These are phyloP conservation scores for Corynespora cassiicola DNA, from an alignment of 2,329 filamentous ascomycete genomes.

Conservation along the genomic window DNA sequence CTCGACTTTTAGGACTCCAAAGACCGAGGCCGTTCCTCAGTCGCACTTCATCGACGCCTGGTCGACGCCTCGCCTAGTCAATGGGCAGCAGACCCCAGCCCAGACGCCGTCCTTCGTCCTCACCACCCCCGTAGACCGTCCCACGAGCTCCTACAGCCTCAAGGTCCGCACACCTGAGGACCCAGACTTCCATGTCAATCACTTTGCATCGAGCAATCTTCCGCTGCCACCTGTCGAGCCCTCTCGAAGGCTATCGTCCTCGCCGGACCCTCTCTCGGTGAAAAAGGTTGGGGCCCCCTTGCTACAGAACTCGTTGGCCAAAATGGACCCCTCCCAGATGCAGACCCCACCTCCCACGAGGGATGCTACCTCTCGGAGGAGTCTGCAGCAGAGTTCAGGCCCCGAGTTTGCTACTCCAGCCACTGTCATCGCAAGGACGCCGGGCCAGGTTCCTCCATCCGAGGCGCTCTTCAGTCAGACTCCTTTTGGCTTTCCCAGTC, in stretches of 20 bases:
- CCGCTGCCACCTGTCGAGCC: conserved; percentile 67
- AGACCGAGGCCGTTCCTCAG: conserved; percentile 46
- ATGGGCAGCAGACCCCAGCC: conserved; percentile 48
- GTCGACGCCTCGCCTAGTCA: conserved; percentile 51
- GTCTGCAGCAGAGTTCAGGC: conserved; percentile 36
- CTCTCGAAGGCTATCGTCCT: conserved; percentile 65
- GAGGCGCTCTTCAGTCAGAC: conserved; percentile 44
- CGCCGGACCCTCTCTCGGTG: conserved; percentile 53
- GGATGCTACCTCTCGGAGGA: conserved; percentile 59
- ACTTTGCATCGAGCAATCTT: conserved; percentile 63
- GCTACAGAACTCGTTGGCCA: conserved; percentile 20
- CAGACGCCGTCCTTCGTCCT: conserved; percentile 50
- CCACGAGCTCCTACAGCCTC: conserved; percentile 42
- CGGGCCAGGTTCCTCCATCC: conserved; percentile 33
- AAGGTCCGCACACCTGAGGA: conserved; percentile 45
- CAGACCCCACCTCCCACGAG: conserved; percentile 69
- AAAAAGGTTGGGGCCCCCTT: conserved; percentile 14
- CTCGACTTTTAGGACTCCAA: conserved; percentile 52
- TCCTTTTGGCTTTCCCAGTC: conserved; percentile 56
- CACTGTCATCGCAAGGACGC: conserved; percentile 50
- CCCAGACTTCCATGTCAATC: conserved; percentile 65
- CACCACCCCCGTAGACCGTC: conserved; percentile 43
- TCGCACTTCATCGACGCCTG: conserved; percentile 59
- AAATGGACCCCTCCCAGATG: conserved; percentile 56
- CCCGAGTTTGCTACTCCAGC: conserved; percentile 39